phyloP scores from a whole-genome alignment of 306 rosid species.

The Ceratonia siliqua region DNA sequence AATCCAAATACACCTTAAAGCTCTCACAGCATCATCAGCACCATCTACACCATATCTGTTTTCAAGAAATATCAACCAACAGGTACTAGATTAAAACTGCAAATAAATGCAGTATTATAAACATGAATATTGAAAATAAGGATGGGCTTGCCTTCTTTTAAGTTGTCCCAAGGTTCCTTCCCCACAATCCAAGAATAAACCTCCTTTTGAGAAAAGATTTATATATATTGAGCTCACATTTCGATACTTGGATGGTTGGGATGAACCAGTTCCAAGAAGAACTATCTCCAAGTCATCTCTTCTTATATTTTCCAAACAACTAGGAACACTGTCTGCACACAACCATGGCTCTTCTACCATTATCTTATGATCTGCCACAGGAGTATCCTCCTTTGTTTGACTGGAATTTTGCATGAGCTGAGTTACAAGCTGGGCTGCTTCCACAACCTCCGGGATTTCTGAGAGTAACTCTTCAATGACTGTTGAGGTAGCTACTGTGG shows the following conservation, averaged over 20 bases:
- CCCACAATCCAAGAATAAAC: slow-evolving; percentile 88
- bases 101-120: slow-evolving; percentile 21
- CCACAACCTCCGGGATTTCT: slow-evolving; percentile 81
- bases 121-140: slow-evolving; percentile 13
- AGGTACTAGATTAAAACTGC: slow-evolving; percentile 18
- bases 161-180: slow-evolving; percentile 97
- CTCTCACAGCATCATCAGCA: slow-evolving; percentile 76
- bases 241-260: slow-evolving; percentile 95
- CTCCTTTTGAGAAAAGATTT: slow-evolving; percentile 81
- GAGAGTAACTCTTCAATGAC: slow-evolving; percentile 63
- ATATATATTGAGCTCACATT: slow-evolving; percentile 86
- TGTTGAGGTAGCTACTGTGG: slow-evolving; percentile 44
- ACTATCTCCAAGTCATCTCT: slow-evolving; percentile 96
- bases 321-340: slow-evolving; percentile 55
- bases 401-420: slow-evolving; percentile 58
- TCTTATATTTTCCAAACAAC: slow-evolving; percentile 76
- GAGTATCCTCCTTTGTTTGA: slow-evolving; percentile 41
- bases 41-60: slow-evolving; percentile 83
- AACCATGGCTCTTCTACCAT: slow-evolving; percentile 86
- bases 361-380: slow-evolving; percentile 35
- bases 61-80: slow-evolving; percentile 36
- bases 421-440: slow-evolving; percentile 66
- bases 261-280: slow-evolving; percentile 95
- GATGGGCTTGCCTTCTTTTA: slow-evolving; percentile 68
- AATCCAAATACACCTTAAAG: slow-evolving; percentile 78